Conservation (phyloP, 345 rosid species). For the Camelina sativa region DNA sequence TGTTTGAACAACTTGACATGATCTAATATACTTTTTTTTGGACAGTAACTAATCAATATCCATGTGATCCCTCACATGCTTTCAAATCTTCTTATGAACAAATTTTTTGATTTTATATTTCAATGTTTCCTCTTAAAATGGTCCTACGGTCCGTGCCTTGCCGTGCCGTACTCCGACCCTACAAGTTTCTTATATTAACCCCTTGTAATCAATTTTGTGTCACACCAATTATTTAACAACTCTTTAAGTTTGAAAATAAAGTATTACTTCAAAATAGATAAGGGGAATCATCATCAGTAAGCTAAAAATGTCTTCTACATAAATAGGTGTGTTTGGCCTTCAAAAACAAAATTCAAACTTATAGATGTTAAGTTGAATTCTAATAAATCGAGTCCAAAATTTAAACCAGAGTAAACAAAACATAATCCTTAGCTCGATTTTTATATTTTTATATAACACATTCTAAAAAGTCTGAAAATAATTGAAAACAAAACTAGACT, state of each 20-base stretch:
- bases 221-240: neutral
- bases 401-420: neutral
- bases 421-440: neutral
- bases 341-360: neutral
- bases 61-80: slow-evolving; percentile 49
- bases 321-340: neutral
- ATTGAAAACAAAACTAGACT: neutral
- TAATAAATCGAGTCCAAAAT: neutral
- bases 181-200: slow-evolving; percentile 21
- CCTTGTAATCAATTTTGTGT: slow-evolving; percentile 17
- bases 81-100: slow-evolving; percentile 17
- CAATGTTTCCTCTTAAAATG: slow-evolving; percentile 12
- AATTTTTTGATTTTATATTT: neutral
- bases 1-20: slow-evolving; percentile 43
- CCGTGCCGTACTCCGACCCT: slow-evolving; percentile 36
- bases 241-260: neutral
- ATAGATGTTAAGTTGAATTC: neutral
- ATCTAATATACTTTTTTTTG: slow-evolving; percentile 5
- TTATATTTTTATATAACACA: neutral
- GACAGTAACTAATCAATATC: slow-evolving; percentile 37
- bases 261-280: neutral
- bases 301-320: neutral
- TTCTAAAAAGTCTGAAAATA: neutral
- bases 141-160: slow-evolving; percentile 39
- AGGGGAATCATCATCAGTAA: neutral